Base-by-base conservation (phyloP, 495 filamentous ascomycete species). In the Astrothelium subdiscretum region DNA sequence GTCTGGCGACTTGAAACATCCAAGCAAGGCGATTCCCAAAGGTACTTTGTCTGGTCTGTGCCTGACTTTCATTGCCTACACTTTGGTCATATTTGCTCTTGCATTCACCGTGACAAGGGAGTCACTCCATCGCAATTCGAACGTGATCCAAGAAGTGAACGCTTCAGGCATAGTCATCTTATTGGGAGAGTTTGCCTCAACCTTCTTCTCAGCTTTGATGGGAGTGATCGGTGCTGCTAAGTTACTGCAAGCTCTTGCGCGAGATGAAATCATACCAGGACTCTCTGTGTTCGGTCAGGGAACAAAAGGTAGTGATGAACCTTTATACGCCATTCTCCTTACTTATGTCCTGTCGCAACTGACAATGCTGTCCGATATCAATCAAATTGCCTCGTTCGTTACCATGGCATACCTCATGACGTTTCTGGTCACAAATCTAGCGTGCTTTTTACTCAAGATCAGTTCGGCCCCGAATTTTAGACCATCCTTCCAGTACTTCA, bases 381-480 rank as follows among this genome's bases (percentile, higher is more conserved):
- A 95, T 73, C 86, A 88, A 61, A 94, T 95, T 62, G 90, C 90
- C 15, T 90, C 88, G 1, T 87, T 92, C 61, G 85, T 91, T 52
- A 91, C 90, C 4, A 95, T 92, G 88, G 87, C 88, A 18, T 95
- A 92, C 65, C 81, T 91, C 64, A 87, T 89, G 76, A 84, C 85
- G 3, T 88, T 87, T 70, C 79, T 87, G 29, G 84, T 87, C 57
- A 94, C 85, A 68, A 95, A 94, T 65, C 77, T 95, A 3, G 90
- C 90, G 22, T 94, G 89, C 69, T 95, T 95, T 67, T 76, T 95
- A 0, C 75, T 95, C 42, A 95, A 94, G 71, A 90, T 95, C 57
- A 85, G 89, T n/a, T 91, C 89, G n/a, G 90, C 90, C 1, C 90
- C 90, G 8, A 95, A 95, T 69, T 95, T 95, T 67, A 79, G 90